A percentile compares a stretch with the other conserved stretches of the same genome.
Evolutionary conservation across 2,329 filamentous ascomycete genomes (phyloP).

Genomic region (Colletotrichum ledebouriae): DNA sequence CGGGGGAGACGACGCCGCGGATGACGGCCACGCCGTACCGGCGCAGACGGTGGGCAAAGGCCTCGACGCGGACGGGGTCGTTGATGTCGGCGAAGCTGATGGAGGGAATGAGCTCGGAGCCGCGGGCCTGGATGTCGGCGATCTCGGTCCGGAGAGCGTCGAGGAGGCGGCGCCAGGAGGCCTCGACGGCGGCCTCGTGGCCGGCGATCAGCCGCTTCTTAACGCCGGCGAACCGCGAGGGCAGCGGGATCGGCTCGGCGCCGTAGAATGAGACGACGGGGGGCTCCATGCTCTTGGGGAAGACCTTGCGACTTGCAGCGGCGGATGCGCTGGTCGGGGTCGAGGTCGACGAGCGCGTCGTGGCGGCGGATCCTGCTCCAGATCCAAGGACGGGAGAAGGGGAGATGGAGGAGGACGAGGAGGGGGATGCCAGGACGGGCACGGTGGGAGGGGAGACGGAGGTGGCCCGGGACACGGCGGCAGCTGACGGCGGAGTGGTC

Average conservation of each 20-base stretch:
- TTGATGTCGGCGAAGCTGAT: slow-evolving; percentile 57
- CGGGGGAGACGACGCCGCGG: slow-evolving; percentile 49
- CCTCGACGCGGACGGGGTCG: slow-evolving; percentile 44
- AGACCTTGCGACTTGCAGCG: slow-evolving; percentile 41
- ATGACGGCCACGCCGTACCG: slow-evolving; percentile 51
- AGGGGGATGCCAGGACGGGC: slow-evolving; percentile 9
- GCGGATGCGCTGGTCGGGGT: slow-evolving; percentile 16
- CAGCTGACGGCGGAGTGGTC: slow-evolving; percentile 40
- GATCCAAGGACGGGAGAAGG: slow-evolving; percentile 21
- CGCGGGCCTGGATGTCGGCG: slow-evolving; percentile 51
- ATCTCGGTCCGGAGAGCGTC: slow-evolving; percentile 54
- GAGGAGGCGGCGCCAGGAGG: slow-evolving; percentile 58
- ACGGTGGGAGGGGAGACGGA: slow-evolving; percentile 36
- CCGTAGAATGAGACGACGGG: slow-evolving; percentile 70
- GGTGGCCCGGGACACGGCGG: slow-evolving; percentile 32
- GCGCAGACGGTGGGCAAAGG: slow-evolving; percentile 49
- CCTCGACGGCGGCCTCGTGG: slow-evolving; percentile 53
- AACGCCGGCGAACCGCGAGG: slow-evolving; percentile 56
- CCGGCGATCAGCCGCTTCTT: slow-evolving; percentile 56
- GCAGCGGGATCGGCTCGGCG: slow-evolving; percentile 58
- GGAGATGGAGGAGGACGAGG: background rate
- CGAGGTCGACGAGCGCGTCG: slow-evolving; percentile 30
- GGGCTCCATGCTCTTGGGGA: slow-evolving; percentile 42
- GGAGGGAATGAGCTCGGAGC: slow-evolving; percentile 55
- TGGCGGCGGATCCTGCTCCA: slow-evolving; percentile 2